Evolutionary conservation across 2,329 filamentous ascomycete genomes (phyloP), one percentile per base, ranked within the genome.

Genomic region (Clarireedia monteithiana): DNA sequence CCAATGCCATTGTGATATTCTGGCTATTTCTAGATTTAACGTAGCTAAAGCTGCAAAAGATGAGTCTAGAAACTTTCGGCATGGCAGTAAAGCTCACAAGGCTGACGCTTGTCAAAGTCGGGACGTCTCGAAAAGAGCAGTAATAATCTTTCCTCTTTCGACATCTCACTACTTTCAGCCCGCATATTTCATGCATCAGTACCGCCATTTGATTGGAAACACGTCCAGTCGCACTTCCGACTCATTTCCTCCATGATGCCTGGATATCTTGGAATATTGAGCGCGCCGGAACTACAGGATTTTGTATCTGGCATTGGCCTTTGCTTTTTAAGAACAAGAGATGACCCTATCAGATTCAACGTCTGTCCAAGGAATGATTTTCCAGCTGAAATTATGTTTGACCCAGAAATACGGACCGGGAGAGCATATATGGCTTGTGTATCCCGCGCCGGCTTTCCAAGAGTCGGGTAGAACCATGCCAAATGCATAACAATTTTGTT

Each of bases 221-320:
- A 36, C 20, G 42, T 38, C 53, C 47, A 55, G 36, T 55, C 6
- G 12, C 6, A 26, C 23, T 14, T 27, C 15, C 10, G n/a, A 40
- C 6, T 17, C 10, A 24, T 24, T 5, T 12, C 39, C 24, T 10
- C 17, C 14, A 50, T 23, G 14, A 2, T 20, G 4, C 34, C 38
- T 44, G 20, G 23, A 50, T 38, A 55, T 45, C 26, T 55, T 55
- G 38, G 15, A 55, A 44, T 55, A 55, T 44, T 44, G 40, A 20
- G 40, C 17, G 15, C 40, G 23, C 40, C 10, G 9, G 10, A 10
- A 34, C 24, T n/a, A 26, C 42, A 49, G 36, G 30, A 34, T 20
- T 54, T 27, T 38, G 20, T 27, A 48, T 15, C 20, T 48, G 50
- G 27, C 27, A 15, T 42, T n/a, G 38, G 42, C 10, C 10, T 39